phyloP scores from a whole-genome alignment of 2,329 filamentous ascomycete genomes.

The Myriosclerotinia scirpicola region DNA sequence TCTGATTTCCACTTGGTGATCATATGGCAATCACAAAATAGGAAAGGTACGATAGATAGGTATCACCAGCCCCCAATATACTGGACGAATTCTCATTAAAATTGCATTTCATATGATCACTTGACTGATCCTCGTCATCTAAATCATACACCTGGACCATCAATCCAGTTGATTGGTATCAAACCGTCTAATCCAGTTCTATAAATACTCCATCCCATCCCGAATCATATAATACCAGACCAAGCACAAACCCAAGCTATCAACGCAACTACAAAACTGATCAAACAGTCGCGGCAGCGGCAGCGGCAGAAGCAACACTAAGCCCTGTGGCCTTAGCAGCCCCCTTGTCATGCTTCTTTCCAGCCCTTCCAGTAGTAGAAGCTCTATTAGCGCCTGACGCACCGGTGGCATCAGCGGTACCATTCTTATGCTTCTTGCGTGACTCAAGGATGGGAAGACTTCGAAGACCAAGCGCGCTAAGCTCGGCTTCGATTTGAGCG shows the following conservation, averaged over 20 bases:
- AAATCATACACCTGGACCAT: not conserved
- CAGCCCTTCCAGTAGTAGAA: not conserved
- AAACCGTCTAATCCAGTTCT: not conserved
- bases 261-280: not conserved
- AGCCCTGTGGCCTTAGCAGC: not conserved
- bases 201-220: not conserved
- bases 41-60: no score
- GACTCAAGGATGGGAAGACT: constrained; percentile 27
- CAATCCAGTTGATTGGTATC: not conserved
- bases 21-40: not conserved
- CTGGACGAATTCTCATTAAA: not conserved
- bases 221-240: not conserved
- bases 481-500: constrained; percentile 1
- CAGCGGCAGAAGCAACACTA: not conserved
- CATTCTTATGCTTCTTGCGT: constrained; percentile 30
- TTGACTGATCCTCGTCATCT: not conserved
- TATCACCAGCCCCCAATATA: not conserved
- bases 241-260: not conserved
- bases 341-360: not conserved
- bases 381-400: not conserved
- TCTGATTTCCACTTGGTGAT: not conserved
- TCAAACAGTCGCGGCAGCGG: not conserved
- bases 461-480: constrained; percentile 28
- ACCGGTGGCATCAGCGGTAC: constrained; percentile 21
- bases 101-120: not conserved